A percentile compares a stretch with the other conserved stretches of the same genome.
Conservation (phyloP, 257 asterid genomes). For the Ehretia macrophylla region DNA sequence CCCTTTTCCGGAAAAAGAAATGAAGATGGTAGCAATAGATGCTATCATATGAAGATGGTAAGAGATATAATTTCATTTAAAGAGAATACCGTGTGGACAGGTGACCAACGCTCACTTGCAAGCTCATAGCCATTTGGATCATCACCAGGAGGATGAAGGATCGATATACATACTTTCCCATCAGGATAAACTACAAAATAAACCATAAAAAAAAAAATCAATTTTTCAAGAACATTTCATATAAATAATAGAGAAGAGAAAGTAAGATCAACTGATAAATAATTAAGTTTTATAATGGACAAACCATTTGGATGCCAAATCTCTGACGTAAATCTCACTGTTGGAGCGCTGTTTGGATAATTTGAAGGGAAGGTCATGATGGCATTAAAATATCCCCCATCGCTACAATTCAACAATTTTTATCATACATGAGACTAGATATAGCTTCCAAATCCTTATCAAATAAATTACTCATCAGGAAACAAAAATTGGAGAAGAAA, state of each 20-base stretch:
- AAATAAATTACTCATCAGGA: too few relatives aligned
- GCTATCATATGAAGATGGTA: too few relatives aligned
- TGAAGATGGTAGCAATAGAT: background rate
- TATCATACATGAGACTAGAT: background rate
- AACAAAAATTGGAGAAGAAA: too few relatives aligned
- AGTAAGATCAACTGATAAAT: background rate
- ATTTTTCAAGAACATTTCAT: too few relatives aligned
- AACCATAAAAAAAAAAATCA: conserved; percentile 1
- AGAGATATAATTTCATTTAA: too few relatives aligned
- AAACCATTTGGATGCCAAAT: conserved; percentile 97
- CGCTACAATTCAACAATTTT: conserved; percentile 50
- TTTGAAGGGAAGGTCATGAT: conserved; percentile 80
- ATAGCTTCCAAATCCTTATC: too few relatives aligned
- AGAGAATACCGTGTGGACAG: conserved; percentile 78
- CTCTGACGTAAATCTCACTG: conserved; percentile 84
- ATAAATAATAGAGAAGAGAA: too few relatives aligned
- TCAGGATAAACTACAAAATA: conserved; percentile 69
- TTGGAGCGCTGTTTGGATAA: conserved; percentile 89
- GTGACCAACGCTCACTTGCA: conserved; percentile 97
- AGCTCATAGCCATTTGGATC: conserved; percentile 97
- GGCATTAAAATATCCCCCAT: conserved; percentile 93
- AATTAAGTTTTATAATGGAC: conserved; percentile 21
- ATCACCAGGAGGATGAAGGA: conserved; percentile 97
- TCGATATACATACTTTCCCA: conserved; percentile 91
- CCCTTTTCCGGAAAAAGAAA: background rate